phyloP scores from a whole-genome alignment of 305 asterid species.

The Fraxinus floribunda region DNA sequence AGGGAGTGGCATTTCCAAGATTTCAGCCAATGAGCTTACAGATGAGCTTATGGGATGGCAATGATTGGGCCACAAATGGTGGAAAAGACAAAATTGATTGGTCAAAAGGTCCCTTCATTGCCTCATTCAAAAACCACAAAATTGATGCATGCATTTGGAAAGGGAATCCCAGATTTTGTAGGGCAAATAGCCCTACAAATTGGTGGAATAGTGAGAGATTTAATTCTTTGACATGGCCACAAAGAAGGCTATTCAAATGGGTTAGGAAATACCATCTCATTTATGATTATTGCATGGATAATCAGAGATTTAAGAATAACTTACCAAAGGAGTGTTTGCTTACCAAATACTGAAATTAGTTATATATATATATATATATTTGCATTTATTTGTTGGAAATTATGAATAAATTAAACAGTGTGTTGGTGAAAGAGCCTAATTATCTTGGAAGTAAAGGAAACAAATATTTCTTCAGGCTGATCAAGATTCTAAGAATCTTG shows the following conservation, averaged over 20 bases:
- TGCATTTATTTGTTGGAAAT: not conserved
- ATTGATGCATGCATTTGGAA: slow-evolving; percentile 78
- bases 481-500: not conserved
- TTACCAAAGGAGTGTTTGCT: slow-evolving; percentile 75
- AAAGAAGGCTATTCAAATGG: slow-evolving; percentile 68
- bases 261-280: slow-evolving; percentile 52
- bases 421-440: not conserved
- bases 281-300: slow-evolving; percentile 76
- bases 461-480: not conserved
- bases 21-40: slow-evolving; percentile 61
- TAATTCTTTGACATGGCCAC: slow-evolving; percentile 51
- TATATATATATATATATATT: not conserved
- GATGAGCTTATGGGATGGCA: slow-evolving; percentile 67
- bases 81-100: slow-evolving; percentile 62
- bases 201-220: slow-evolving; percentile 66
- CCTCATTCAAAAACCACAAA: slow-evolving; percentile 46
- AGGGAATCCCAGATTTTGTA: slow-evolving; percentile 45
- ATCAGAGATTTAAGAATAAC: slow-evolving; percentile 50
- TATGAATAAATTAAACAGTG: not conserved
- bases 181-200: slow-evolving; percentile 39
- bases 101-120: slow-evolving; percentile 64
- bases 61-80: slow-evolving; percentile 73
- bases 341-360: slow-evolving; percentile 46
- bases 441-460: not conserved
- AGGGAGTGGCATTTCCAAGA: slow-evolving; percentile 64